Evolutionary conservation across 208 protist species (phyloP).

Genomic region (Acanthamoeba lenticulata): DNA sequence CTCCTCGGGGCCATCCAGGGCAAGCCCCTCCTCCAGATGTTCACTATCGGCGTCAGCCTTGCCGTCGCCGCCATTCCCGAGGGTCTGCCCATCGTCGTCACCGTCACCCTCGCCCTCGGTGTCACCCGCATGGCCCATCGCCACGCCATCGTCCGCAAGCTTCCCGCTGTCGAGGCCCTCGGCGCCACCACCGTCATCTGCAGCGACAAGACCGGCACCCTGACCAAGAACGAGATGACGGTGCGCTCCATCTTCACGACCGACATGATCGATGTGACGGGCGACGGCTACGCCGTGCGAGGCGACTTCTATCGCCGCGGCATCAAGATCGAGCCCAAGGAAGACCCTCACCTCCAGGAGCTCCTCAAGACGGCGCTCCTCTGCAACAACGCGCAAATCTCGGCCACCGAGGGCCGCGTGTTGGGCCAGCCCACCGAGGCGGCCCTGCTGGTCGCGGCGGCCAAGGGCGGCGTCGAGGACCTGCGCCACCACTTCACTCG

Average conservation of each 20-base stretch:
- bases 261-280: conserved; percentile 31
- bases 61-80: conserved; percentile 98
- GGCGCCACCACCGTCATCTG: conserved; percentile 98
- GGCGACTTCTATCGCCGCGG: conserved; percentile 66
- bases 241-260: conserved; percentile 82
- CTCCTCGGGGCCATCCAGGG: conserved; percentile 75
- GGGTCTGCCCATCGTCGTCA: conserved; percentile 92
- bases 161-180: conserved; percentile 83
- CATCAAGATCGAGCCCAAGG: conserved; percentile 24
- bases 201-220: conserved; percentile 99
- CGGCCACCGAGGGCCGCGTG: conserved; percentile 15
- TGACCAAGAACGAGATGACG: conserved; percentile 98
- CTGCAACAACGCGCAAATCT: conserved; percentile 56
- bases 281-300: neutral
- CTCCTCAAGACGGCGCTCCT: conserved; percentile 9
- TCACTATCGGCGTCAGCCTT: conserved; percentile 97
- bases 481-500: neutral
- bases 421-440: conserved; percentile 8
- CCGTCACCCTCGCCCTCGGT: conserved; percentile 76
- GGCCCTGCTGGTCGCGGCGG: conserved; percentile 29
- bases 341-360: conserved; percentile 1
- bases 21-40: conserved; percentile 90
- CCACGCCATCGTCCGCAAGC: conserved; percentile 69
- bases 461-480: neutral
- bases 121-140: conserved; percentile 92